A percentile compares a stretch with the other conserved stretches of the same genome.
phyloP scores from a whole-genome alignment of 768 basidiomycete genomes.

The Tricholoma furcatifolium region DNA sequence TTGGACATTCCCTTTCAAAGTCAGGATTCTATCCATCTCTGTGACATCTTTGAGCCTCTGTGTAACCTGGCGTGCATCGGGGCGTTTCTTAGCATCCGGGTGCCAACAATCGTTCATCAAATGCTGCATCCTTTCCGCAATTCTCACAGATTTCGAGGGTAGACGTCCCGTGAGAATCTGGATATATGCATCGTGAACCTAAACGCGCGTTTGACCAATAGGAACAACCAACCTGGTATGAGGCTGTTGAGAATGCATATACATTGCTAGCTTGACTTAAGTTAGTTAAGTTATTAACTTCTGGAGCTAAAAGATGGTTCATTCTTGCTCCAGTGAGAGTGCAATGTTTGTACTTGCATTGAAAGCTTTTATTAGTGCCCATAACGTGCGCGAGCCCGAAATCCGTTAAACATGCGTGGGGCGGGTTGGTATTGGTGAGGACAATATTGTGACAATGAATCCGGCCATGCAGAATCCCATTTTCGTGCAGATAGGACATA shows the following conservation, averaged over 20 bases:
- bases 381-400: not conserved
- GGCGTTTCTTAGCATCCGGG: not conserved
- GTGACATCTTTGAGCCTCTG: too few species aligned
- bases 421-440: not conserved
- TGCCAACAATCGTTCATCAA: not conserved
- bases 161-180: constrained; percentile 9
- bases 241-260: constrained; percentile 3
- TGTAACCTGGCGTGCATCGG: too few species aligned
- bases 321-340: not conserved
- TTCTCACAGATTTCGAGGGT: too few species aligned
- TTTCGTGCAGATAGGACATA: too few species aligned
- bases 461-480: too few species aligned
- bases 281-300: not conserved
- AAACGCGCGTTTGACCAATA: not conserved
- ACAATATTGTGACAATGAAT: too few species aligned
- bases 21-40: too few species aligned
- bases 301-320: not conserved
- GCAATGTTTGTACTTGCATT: not conserved
- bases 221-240: constrained; percentile 6
- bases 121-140: not conserved
- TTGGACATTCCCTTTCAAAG: not conserved
- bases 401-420: not conserved
- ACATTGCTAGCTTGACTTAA: constrained; percentile 1
- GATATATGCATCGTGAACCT: not conserved
- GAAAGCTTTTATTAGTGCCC: not conserved